These are phyloP conservation scores for Alternaria viburni DNA, from an alignment of 2,329 filamentous ascomycete genomes.

Conservation along the genomic window DNA sequence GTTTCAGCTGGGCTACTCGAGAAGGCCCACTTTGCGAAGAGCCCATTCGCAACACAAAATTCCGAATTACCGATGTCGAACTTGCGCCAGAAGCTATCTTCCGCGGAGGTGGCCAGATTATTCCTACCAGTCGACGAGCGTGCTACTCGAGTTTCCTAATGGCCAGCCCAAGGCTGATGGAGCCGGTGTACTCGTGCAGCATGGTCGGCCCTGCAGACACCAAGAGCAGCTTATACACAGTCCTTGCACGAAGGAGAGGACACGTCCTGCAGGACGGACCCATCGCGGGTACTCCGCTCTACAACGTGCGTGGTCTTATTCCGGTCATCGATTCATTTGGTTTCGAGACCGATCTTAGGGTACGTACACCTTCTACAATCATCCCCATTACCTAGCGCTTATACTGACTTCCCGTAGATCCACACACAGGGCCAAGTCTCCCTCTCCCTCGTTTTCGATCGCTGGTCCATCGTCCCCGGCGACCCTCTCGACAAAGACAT, in stretches of 20 bases:
- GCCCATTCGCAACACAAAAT: conserved; percentile 97
- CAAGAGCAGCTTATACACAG: conserved; percentile 88
- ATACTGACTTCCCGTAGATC: conserved; percentile 57
- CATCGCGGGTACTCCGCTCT: conserved; percentile 91
- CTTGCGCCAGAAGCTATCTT: conserved; percentile 91
- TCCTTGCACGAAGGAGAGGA: conserved; percentile 83
- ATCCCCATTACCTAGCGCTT: neutral
- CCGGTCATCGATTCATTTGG: conserved; percentile 98
- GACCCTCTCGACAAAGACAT: conserved; percentile 91
- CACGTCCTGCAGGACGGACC: conserved; percentile 95
- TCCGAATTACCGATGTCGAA: conserved; percentile 90
- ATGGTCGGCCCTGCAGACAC: conserved; percentile 93
- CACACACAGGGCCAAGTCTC: conserved; percentile 93
- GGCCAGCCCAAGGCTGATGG: conserved; percentile 95
- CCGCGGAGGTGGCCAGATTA: conserved; percentile 94
- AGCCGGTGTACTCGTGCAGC: conserved; percentile 89
- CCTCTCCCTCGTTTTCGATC: conserved; percentile 90
- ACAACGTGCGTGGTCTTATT: conserved; percentile 86
- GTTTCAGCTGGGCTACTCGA: conserved; percentile 93
- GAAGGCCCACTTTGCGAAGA: conserved; percentile 98
- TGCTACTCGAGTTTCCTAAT: conserved; percentile 97
- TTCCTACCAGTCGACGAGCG: conserved; percentile 88
- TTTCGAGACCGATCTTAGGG: conserved; percentile 92
- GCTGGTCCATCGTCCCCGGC: conserved; percentile 94
- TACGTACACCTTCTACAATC: conserved; percentile 23